phyloP scores from a whole-genome alignment of 83 land plant genomes.

The Picea mariana region DNA sequence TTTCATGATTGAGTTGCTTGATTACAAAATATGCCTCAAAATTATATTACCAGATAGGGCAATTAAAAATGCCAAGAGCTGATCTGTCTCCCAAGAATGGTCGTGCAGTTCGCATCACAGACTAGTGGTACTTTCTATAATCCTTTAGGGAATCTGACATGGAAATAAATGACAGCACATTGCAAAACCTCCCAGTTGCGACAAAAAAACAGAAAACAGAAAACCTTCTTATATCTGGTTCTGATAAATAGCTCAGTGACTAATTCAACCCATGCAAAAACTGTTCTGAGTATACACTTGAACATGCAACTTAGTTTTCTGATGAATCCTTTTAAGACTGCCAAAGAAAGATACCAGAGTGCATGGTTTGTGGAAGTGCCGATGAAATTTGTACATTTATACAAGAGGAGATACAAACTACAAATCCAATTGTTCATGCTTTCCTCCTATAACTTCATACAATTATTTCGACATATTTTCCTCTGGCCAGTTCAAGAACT shows the following conservation, averaged over 20 bases:
- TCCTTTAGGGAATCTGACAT: not conserved
- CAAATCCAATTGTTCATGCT: too few relatives aligned
- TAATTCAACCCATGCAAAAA: not conserved
- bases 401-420: not conserved
- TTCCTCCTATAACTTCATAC: not conserved
- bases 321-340: not conserved
- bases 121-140: not conserved
- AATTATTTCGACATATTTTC: conserved; percentile 10
- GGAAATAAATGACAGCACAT: not conserved
- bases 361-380: not conserved
- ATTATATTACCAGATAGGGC: not conserved
- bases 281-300: not conserved
- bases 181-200: not conserved
- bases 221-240: not conserved
- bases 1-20: not conserved
- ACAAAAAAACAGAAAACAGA: not conserved
- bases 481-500: conserved; percentile 81
- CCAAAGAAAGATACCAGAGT: not conserved
- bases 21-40: conserved; percentile 3
- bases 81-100: not conserved
- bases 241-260: conserved; percentile 9
- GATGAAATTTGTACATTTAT: not conserved
- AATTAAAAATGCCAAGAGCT: conserved; percentile 5
- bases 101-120: not conserved
- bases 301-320: not conserved